phyloP scores from a whole-genome alignment of 768 basidiomycete species.

The Tricholoma sp. region DNA sequence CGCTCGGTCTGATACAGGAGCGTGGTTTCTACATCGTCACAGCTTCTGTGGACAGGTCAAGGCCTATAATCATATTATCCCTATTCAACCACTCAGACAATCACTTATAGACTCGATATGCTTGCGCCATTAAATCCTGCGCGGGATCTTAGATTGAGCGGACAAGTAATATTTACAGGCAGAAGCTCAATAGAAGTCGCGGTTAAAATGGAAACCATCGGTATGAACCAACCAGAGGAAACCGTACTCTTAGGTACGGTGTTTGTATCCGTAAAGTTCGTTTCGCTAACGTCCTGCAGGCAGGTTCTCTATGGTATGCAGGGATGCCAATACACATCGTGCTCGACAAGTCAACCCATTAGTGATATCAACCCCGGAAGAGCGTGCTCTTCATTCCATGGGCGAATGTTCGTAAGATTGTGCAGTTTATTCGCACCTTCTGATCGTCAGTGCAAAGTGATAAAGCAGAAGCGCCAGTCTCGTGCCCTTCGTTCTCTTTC shows the following conservation, averaged over 20 bases:
- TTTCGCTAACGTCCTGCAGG: conserved; percentile 34
- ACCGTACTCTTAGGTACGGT: conserved; percentile 61
- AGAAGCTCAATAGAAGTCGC: conserved; percentile 80
- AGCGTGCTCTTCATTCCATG: conserved; percentile 54
- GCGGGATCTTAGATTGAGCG: conserved; percentile 68
- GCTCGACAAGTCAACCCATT: conserved; percentile 64
- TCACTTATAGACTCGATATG: conserved; percentile 54
- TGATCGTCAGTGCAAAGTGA: conserved; percentile 32
- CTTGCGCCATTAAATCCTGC: conserved; percentile 51
- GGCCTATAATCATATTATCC: background rate
- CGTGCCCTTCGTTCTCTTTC: conserved; percentile 55
- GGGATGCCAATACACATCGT: conserved; percentile 61
- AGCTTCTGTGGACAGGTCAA: conserved; percentile 72
- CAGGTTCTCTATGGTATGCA: conserved; percentile 90
- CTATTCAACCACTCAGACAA: background rate
- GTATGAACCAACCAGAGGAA: conserved; percentile 41
- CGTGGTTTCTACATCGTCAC: conserved; percentile 81
- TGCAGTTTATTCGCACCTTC: background rate
- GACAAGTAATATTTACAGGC: conserved; percentile 79
- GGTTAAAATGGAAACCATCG: conserved; percentile 73
- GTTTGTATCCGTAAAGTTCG: background rate
- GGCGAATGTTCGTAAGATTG: conserved; percentile 56
- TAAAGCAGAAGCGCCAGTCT: conserved; percentile 54
- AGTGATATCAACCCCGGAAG: conserved; percentile 53
- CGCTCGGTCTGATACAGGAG: conserved; percentile 50